phyloP scores from a whole-genome alignment of 192 early-diverging fungal species.

The Backusella morwellensis region DNA sequence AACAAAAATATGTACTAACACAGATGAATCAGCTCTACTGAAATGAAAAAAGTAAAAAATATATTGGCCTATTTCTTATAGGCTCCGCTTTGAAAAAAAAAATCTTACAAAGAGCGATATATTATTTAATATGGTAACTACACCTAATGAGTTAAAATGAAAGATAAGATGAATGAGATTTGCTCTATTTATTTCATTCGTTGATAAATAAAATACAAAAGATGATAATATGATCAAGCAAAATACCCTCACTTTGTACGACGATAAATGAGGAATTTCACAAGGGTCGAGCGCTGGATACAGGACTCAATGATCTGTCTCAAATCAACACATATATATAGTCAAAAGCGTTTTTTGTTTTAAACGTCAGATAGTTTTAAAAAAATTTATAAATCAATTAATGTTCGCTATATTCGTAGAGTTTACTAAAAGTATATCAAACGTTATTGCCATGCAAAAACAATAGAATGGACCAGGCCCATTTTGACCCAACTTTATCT shows the following conservation, averaged over 20 bases:
- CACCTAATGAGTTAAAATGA: background rate
- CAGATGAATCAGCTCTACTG: background rate
- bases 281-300: background rate
- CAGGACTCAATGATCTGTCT: background rate
- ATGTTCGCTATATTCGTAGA: background rate
- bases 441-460: background rate
- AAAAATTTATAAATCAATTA: background rate
- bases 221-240: background rate
- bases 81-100: background rate
- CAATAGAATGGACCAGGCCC: background rate
- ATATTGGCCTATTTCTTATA: background rate
- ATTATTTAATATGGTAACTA: background rate
- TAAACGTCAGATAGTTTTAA: background rate
- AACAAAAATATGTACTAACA: background rate
- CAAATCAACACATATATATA: background rate
- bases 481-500: background rate
- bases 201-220: background rate
- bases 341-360: background rate
- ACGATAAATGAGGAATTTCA: background rate
- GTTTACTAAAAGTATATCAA: background rate
- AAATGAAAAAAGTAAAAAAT: background rate
- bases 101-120: background rate
- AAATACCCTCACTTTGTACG: background rate
- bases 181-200: constrained; percentile 1
- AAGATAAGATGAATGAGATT: background rate